These are phyloP conservation scores for Cutaneotrichosporon dermatis DNA, from an alignment of 1,284 basidiomycete genomes.

Conservation along the genomic window DNA sequence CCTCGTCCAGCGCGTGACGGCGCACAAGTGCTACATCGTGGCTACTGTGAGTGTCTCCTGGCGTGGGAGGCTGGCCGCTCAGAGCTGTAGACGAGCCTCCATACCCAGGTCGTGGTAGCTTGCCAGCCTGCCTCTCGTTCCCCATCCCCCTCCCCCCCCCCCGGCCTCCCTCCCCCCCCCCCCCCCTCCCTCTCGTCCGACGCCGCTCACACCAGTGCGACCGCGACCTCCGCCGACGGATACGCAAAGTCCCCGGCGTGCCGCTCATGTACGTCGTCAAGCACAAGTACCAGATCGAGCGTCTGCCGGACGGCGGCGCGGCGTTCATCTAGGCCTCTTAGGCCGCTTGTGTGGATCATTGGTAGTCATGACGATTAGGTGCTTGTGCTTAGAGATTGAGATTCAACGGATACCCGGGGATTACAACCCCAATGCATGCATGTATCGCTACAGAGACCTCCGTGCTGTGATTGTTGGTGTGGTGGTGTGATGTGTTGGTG, in stretches of 20 bases:
- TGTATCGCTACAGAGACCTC: constrained; percentile 17
- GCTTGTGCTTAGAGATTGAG: no score
- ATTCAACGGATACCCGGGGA: no score
- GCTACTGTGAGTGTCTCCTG: constrained; percentile 60
- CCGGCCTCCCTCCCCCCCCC: no score
- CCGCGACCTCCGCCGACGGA: constrained; percentile 82
- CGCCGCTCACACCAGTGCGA: constrained; percentile 59
- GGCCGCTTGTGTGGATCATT: no score
- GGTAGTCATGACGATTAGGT: no score
- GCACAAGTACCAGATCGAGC: constrained; percentile 84
- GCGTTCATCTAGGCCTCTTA: constrained; percentile 19
- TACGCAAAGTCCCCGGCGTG: constrained; percentile 89
- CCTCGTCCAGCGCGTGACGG: constrained; percentile 87
- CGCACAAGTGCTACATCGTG: constrained; percentile 95
- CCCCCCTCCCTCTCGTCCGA: no score
- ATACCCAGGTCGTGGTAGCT: no score
- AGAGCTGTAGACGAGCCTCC: no score
- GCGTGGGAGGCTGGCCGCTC: no score
- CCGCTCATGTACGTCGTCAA: constrained; percentile 94
- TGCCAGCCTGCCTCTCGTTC: not conserved
- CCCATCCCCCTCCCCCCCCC: not conserved
- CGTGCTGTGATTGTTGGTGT: not conserved
- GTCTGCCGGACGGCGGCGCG: constrained; percentile 65
- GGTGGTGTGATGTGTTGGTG: no score
- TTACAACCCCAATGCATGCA: constrained; percentile 1